Evolutionary conservation across 2,329 filamentous ascomycete genomes (phyloP).

Genomic region (Aspergillus chevalieri): DNA sequence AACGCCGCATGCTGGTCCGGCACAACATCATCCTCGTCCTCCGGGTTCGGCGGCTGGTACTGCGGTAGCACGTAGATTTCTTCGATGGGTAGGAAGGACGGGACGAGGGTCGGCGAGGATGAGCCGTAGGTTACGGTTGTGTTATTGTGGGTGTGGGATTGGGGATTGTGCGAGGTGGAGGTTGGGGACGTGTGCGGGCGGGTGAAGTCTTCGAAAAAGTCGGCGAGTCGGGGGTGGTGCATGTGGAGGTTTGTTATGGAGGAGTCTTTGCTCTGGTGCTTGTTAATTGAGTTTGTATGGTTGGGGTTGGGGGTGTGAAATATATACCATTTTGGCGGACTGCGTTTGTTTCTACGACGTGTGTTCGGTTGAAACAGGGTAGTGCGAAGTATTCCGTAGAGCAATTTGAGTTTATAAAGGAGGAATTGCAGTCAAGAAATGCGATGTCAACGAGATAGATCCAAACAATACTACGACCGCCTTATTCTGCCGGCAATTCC

Average conservation of each 20-base stretch:
- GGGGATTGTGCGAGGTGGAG: constrained; percentile 4
- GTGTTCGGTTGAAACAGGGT: neutral
- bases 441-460: neutral
- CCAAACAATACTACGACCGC: neutral
- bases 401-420: neutral
- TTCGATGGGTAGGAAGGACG: constrained; percentile 48
- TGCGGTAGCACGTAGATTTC: constrained; percentile 57
- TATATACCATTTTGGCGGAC: neutral
- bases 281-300: constrained; percentile 3
- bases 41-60: constrained; percentile 58
- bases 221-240: constrained; percentile 43
- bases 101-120: constrained; percentile 27
- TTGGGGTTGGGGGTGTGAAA: neutral
- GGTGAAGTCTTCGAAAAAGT: constrained; percentile 47
- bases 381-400: neutral
- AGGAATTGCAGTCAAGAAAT: neutral
- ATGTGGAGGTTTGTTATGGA: constrained; percentile 45
- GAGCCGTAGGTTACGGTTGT: constrained; percentile 24
- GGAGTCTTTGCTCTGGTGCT: constrained; percentile 44
- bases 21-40: constrained; percentile 62
- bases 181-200: constrained; percentile 36
- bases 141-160: constrained; percentile 10
- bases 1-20: constrained; percentile 63
- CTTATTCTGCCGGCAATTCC: neutral
- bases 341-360: neutral